Evolutionary conservation across 805 yeast species (phyloP), one percentile per base, ranked within the genome.

Genomic region (Scheffersomyces lignosus): DNA sequence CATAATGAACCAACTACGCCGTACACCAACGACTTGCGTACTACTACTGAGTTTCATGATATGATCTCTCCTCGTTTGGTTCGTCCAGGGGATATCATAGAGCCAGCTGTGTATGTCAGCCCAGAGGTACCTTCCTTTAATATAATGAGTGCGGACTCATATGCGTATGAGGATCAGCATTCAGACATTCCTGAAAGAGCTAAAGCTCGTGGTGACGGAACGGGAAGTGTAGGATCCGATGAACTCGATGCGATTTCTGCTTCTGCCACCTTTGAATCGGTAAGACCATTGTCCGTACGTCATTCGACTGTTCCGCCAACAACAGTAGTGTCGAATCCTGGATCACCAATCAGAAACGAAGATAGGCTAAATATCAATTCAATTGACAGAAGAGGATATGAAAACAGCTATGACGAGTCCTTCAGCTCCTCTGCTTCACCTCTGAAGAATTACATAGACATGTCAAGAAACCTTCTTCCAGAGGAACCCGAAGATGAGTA

Each of bases 271-370:
- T 40, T 39, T n/a, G 56, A 50, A n/a, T 40, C 49, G 1, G 44
- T 51, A 13, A 33, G 47, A 33, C 57, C 57, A n/a, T 46, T 52
- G 17, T 41, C 54, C 2, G 56, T 50, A 18, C 41, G 48, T 20
- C 51, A 48, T 23, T 34, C 49, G 3, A 24, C 27, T 20, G 28
- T 15, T 16, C 32, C 37, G 12, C 22, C 29, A 25, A n/a, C n/a
- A n/a, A 10, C 15, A 6, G 31, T 29, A 13, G n/a, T 15, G n/a
- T 29, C 18, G n/a, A 18, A n/a, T 15, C 22, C 17, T 29, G 15
- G n/a, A 13, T 29, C 18, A 15, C 31, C 31, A 29, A 13, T 18
- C n/a, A 29, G 18, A 10, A n/a, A 29, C 15, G 31, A 29, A 15
- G 18, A 29, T 29, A n/a, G n/a, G n/a, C n/a, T n/a, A n/a, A n/a